phyloP scores from a whole-genome alignment of 257 asterid species.

The Oldenlandia corymbosa region DNA sequence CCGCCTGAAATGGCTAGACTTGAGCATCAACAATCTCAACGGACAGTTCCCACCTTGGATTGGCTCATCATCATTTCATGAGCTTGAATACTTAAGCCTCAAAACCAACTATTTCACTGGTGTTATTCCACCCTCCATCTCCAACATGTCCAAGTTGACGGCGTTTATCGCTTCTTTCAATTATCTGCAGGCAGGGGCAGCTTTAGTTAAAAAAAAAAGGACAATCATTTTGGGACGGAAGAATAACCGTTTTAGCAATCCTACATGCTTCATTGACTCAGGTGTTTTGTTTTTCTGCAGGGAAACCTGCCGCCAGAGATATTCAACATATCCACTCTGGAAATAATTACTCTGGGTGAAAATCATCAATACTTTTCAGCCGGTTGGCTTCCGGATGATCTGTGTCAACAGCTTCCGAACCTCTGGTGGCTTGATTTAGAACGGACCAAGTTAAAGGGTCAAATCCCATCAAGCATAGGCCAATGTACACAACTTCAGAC shows the following conservation, averaged over 20 bases:
- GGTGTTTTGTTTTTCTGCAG: no score
- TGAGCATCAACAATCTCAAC: neutral
- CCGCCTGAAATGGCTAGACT: neutral
- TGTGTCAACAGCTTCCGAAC: neutral
- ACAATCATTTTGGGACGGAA: no score
- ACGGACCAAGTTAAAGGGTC: neutral
- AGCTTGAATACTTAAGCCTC: neutral
- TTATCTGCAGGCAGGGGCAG: no score
- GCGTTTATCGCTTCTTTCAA: neutral
- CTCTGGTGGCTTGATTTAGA: neutral
- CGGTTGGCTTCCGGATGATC: neutral
- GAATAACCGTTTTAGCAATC: no score
- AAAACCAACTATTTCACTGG: neutral
- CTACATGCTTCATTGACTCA: no score
- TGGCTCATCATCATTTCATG: neutral
- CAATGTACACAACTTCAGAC: slow-evolving; percentile 10
- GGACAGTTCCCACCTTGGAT: neutral
- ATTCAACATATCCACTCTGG: slow-evolving; percentile 18
- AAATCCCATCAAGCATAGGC: slow-evolving; percentile 1
- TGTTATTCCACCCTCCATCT: neutral
- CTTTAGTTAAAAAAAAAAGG: no score
- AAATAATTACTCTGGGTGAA: neutral
- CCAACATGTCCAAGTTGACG: neutral
- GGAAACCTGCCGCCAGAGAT: neutral
- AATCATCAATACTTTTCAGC: neutral